Conservation (phyloP, 805 yeast genomes). For the Clavispora santaluciae region DNA sequence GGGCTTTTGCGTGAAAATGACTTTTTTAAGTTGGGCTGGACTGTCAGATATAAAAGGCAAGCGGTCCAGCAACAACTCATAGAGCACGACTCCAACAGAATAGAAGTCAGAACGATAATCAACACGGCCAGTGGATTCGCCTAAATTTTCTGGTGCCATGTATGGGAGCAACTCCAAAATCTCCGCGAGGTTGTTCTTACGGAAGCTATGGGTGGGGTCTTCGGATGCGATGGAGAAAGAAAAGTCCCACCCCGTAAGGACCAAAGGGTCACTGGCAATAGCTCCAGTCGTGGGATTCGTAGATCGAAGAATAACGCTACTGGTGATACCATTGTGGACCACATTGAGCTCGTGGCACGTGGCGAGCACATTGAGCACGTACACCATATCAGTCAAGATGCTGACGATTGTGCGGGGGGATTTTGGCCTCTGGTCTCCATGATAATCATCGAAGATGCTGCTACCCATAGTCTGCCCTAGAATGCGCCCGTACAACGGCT, state of each 20-base stretch:
- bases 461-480: conserved; percentile 3
- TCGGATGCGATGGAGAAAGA: conserved; percentile 39
- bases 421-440: conserved; percentile 16
- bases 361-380: conserved; percentile 19
- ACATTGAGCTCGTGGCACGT: conserved; percentile 35
- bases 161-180: conserved; percentile 40
- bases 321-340: conserved; percentile 45
- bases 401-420: conserved; percentile 15
- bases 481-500: conserved; percentile 3
- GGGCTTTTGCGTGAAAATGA: conserved; percentile 39
- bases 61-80: conserved; percentile 43
- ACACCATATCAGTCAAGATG: conserved; percentile 21
- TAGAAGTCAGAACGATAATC: conserved; percentile 48
- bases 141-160: conserved; percentile 48
- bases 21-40: conserved; percentile 32
- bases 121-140: conserved; percentile 31
- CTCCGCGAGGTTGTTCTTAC: conserved; percentile 35
- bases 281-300: conserved; percentile 7
- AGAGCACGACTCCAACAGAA: conserved; percentile 45
- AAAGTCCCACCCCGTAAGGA: conserved; percentile 46
- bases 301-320: conserved; percentile 34
- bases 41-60: conserved; percentile 41
- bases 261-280: conserved; percentile 20
- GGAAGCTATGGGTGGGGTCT: conserved; percentile 36
- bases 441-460: conserved; percentile 14